Evolutionary conservation across 768 basidiomycete genomes (phyloP).

Genomic region (Mycena olivaceomarginata): DNA sequence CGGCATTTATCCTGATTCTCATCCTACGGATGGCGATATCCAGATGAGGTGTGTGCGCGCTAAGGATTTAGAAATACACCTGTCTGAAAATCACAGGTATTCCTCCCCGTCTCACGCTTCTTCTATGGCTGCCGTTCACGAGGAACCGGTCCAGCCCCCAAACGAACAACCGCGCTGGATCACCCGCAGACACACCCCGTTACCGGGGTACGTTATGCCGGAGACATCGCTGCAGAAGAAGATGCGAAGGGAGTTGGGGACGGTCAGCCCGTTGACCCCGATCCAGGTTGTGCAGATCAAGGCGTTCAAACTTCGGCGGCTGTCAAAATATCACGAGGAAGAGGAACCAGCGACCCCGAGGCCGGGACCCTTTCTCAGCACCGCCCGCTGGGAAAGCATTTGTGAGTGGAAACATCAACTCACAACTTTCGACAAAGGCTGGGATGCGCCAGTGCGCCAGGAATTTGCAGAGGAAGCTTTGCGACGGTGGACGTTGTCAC

Average conservation of each 20-base stretch:
- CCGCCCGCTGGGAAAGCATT: neutral
- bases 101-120: no score
- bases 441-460: neutral
- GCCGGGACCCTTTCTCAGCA: neutral
- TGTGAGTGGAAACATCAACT: neutral
- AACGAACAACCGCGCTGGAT: no score
- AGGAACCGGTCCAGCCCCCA: no score
- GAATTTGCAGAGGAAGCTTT: neutral
- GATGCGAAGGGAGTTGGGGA: neutral
- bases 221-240: neutral
- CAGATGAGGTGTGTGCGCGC: no score
- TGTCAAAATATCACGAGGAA: neutral
- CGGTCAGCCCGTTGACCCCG: neutral
- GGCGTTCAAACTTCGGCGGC: neutral
- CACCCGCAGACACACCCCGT: no score
- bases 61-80: no score
- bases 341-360: no score
- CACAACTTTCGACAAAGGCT: neutral
- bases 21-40: no score
- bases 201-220: neutral
- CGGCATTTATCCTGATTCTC: no score
- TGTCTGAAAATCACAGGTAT: no score
- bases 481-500: neutral
- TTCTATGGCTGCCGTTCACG: no score
- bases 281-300: neutral